Percentiles rank a stretch among this genome's conserved stretches.
These are phyloP conservation scores for Rhizoctonia solani DNA, from an alignment of 1,284 basidiomycete species.

Conservation along the genomic window DNA sequence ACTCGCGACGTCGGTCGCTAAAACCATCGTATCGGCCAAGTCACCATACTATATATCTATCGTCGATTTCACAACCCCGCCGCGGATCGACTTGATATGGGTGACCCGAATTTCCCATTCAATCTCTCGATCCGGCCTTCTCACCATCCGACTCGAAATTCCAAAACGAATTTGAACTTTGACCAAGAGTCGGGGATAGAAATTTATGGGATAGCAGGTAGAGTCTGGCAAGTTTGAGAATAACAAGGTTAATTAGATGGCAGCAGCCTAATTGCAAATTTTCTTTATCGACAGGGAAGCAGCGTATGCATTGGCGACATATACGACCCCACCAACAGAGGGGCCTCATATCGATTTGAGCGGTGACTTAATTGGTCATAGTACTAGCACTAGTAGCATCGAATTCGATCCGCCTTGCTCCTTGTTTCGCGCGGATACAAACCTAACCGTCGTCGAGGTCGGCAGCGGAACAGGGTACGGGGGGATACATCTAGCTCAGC, in stretches of 20 bases:
- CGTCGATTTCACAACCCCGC: neutral
- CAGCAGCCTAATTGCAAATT: neutral
- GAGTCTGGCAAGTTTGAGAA: conserved; percentile 27
- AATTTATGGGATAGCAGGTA: conserved; percentile 34
- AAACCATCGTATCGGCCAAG: too few relatives aligned
- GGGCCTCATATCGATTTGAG: neutral
- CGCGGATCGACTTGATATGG: neutral
- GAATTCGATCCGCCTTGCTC: conserved; percentile 66
- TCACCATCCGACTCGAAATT: neutral
- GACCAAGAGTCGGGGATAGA: conserved; percentile 24
- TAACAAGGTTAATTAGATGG: neutral
- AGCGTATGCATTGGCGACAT: conserved; percentile 62
- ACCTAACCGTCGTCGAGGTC: conserved; percentile 58
- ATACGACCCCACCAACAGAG: conserved; percentile 45
- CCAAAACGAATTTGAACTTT: neutral
- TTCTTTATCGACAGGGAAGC: conserved; percentile 59
- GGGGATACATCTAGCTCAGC: conserved; percentile 53
- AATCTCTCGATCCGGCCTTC: conserved; percentile 23
- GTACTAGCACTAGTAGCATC: conserved; percentile 37
- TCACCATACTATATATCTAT: too few relatives aligned
- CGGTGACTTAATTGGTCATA: conserved; percentile 38
- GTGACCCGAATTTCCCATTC: conserved; percentile 29
- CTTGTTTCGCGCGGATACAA: conserved; percentile 40
- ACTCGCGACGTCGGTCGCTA: too few relatives aligned
- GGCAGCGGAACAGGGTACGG: conserved; percentile 74